Conservation (phyloP, 2,329 filamentous ascomycete species). For the Capronia coronata region DNA sequence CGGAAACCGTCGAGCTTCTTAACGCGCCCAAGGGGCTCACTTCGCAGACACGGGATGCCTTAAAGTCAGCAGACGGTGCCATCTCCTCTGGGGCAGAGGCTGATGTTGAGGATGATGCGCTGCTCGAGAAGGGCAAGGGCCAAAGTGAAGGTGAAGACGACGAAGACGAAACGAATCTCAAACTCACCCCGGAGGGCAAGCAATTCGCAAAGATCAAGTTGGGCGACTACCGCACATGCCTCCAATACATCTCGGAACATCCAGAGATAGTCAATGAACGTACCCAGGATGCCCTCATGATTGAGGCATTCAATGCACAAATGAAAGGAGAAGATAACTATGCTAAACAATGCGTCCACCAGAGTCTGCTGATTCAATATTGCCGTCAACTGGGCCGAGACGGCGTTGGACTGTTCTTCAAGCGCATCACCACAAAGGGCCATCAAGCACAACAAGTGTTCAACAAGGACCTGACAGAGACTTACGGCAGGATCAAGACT, state of each 20-base stretch:
- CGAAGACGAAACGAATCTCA: slow-evolving; percentile 65
- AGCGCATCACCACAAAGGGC: slow-evolving; percentile 79
- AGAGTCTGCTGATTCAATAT: slow-evolving; percentile 87
- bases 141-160: slow-evolving; percentile 38
- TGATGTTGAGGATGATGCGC: slow-evolving; percentile 51
- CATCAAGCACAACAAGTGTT: slow-evolving; percentile 91
- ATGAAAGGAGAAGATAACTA: slow-evolving; percentile 69
- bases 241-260: slow-evolving; percentile 72
- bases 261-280: slow-evolving; percentile 72
- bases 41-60: slow-evolving; percentile 32
- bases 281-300: slow-evolving; percentile 83
- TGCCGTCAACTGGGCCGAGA: slow-evolving; percentile 83
- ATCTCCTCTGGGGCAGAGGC: slow-evolving; percentile 55
- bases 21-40: slow-evolving; percentile 45
- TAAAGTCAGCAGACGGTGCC: slow-evolving; percentile 37
- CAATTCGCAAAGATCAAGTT: slow-evolving; percentile 72
- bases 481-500: slow-evolving; percentile 72
- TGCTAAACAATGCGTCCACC: slow-evolving; percentile 82
- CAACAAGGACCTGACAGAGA: slow-evolving; percentile 83
- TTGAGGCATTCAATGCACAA: slow-evolving; percentile 85
- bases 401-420: slow-evolving; percentile 89
- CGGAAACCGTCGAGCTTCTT: slow-evolving; percentile 60
- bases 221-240: slow-evolving; percentile 64
- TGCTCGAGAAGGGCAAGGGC: slow-evolving; percentile 25
- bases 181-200: slow-evolving; percentile 70